These are phyloP conservation scores for Yamadazyma insecticola DNA, from an alignment of 805 yeast species.

Conservation along the genomic window DNA sequence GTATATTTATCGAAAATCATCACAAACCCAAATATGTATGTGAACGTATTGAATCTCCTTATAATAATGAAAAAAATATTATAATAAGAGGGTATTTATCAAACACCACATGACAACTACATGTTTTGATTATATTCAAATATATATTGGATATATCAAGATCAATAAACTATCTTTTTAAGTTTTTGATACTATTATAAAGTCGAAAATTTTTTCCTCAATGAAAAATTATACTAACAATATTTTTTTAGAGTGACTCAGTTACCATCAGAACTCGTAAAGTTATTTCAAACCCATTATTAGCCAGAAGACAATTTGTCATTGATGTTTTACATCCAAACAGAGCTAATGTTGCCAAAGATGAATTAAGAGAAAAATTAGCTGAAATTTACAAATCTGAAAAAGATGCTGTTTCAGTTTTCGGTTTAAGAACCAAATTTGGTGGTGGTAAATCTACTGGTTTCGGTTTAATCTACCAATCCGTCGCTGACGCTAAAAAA, in stretches of 20 bases:
- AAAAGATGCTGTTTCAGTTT: slow-evolving; percentile 92
- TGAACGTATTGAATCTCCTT: too few species aligned
- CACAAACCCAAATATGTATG: too few species aligned
- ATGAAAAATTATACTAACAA: slow-evolving; percentile 13
- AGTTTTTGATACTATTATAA: too few species aligned
- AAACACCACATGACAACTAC: too few species aligned
- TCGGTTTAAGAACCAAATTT: slow-evolving; percentile 98
- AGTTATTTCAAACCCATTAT: slow-evolving; percentile 98
- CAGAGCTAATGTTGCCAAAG: slow-evolving; percentile 99
- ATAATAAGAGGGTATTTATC: too few species aligned
- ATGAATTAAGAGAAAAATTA: slow-evolving; percentile 93
- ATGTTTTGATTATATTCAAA: too few species aligned
- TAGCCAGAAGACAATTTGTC: slow-evolving; percentile 99
- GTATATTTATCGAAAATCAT: too few species aligned
- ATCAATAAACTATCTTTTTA: too few species aligned
- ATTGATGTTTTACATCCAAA: slow-evolving; percentile 99
- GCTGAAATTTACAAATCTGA: slow-evolving; percentile 87
- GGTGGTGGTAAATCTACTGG: slow-evolving; percentile 99
- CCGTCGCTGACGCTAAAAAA: slow-evolving; percentile 95
- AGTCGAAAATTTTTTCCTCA: neutral
- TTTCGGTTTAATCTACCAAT: slow-evolving; percentile 98
- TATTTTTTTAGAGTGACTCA: slow-evolving; percentile 85
- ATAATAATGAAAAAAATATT: too few species aligned
- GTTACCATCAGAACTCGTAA: slow-evolving; percentile 99
- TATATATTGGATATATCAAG: too few species aligned